Conservation (phyloP, 768 basidiomycete genomes). For the Nidularia pulvinata region DNA sequence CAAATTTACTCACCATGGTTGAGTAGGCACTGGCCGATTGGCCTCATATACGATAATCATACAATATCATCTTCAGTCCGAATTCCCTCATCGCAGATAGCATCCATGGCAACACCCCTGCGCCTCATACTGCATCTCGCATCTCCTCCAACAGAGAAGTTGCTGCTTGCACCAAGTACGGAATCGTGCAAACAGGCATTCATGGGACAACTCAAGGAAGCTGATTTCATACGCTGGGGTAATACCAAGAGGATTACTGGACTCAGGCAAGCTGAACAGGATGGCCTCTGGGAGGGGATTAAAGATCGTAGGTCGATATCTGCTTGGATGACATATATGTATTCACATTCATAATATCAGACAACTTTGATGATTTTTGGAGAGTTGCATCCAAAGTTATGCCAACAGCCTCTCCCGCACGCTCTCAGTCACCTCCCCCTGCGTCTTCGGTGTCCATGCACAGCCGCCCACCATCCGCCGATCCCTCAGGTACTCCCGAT, state of each 20-base stretch:
- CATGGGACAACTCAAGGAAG: conserved; percentile 96
- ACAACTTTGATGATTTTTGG: conserved; percentile 97
- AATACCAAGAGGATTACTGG: conserved; percentile 94
- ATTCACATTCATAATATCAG: conserved; percentile 36
- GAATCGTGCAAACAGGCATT: conserved; percentile 94
- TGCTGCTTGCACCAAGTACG: conserved; percentile 75
- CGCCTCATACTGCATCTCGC: conserved; percentile 87
- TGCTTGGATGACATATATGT: conserved; percentile 3
- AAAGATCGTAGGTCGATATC: conserved; percentile 76
- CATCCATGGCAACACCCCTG: conserved; percentile 53
- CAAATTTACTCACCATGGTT: conserved; percentile 2
- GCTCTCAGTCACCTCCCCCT: conserved; percentile 56
- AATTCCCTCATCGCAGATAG: conserved; percentile 33
- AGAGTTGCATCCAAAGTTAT: conserved; percentile 92
- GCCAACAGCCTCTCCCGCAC: conserved; percentile 70
- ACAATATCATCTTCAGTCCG: conserved; percentile 62
- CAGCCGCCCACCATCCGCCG: conserved; percentile 62
- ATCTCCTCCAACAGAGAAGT: conserved; percentile 84
- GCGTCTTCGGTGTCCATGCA: conserved; percentile 60
- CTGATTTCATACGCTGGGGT: conserved; percentile 96
- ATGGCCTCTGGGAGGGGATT: conserved; percentile 97
- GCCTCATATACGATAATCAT: conserved; percentile 90
- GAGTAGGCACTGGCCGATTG: conserved; percentile 98
- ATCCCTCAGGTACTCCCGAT: conserved; percentile 53
- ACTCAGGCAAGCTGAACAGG: conserved; percentile 89